Evolutionary conservation across 208 protist species (phyloP), one percentile per base, ranked within the genome.

Genomic region (Trypanosoma lewisi): DNA sequence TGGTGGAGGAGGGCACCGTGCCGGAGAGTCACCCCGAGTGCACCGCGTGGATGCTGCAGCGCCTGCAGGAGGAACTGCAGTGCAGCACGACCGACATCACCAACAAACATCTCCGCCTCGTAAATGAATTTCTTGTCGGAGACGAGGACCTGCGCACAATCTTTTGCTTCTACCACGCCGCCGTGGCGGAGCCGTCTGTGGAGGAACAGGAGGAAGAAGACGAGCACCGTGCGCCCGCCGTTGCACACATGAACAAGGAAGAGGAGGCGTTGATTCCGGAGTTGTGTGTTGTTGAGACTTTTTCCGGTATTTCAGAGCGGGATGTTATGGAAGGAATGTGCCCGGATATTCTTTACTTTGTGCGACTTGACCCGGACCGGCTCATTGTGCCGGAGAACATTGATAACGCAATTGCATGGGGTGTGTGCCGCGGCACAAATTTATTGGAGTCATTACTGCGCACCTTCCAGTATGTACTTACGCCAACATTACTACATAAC

Each of bases 371-470:
- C 41, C 85, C 87, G 0, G 82, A 92, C 49, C 82, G 84, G 65
- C 75, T 88, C 28, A 78, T 97, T 41, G 71, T 87, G 63, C 92
- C 89, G 14, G 87, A 95, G 69, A 96, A 83, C 55, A 79, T 98
- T 63, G 89, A 96, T 75, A 78, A 53, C 51, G 74, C 76, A 25
- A 77, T 97, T 55, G 78, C 86, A 25, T 95, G 89, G 77, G 88
- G 91, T 34, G 76, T 71, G 1, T 82, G 85, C 48, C 73, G 88
- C 16, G 62, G 63, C 11, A 89, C 37, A 28, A 70, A 82, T 61
- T 62, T 91, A 31, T 70, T 98, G 0, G 93, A 97, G 47, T 82
- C 83, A 36, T 89, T 98, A 63, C 81, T 98, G 16, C 91, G 93
- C 41, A 58, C 82, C 23, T 79, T 97, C 64, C 87, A 88, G 19